These are phyloP conservation scores for Cryptosporidium ubiquitum DNA, from an alignment of 169 alveolate species.

Conservation along the genomic window DNA sequence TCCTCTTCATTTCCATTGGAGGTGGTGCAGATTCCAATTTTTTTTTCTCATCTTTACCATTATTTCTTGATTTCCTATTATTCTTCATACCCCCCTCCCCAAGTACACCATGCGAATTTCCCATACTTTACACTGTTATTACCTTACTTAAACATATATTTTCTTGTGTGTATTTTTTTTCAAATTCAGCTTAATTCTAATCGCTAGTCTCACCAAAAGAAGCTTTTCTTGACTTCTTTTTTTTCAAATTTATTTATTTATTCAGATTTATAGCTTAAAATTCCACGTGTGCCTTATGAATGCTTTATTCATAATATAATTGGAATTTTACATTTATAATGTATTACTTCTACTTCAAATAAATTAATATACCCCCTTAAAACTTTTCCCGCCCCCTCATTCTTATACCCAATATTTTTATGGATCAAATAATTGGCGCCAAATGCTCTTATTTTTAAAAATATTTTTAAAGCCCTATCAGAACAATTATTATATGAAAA, in stretches of 20 bases:
- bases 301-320: neutral
- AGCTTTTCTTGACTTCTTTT: neutral
- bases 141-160: conserved; percentile 1
- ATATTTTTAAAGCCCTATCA: too few species aligned
- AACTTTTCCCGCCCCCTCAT: conserved; percentile 34
- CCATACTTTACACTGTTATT: conserved; percentile 10
- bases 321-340: neutral
- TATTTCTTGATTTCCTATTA: conserved; percentile 58
- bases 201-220: neutral
- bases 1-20: conserved; percentile 85
- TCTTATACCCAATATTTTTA: neutral
- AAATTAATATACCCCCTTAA: conserved; percentile 7
- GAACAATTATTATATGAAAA: neutral
- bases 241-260: neutral
- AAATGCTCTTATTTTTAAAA: neutral
- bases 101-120: conserved; percentile 45
- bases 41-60: conserved; percentile 78
- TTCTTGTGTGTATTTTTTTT: conserved; percentile 1
- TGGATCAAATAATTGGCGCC: neutral
- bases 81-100: conserved; percentile 31
- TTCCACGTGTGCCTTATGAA: neutral
- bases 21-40: conserved; percentile 80
- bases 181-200: neutral
- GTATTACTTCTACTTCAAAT: neutral
- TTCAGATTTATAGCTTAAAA: neutral